Base-by-base conservation (phyloP, 2,329 filamentous ascomycete genomes). In the Chrysoporthe austroafricana region DNA sequence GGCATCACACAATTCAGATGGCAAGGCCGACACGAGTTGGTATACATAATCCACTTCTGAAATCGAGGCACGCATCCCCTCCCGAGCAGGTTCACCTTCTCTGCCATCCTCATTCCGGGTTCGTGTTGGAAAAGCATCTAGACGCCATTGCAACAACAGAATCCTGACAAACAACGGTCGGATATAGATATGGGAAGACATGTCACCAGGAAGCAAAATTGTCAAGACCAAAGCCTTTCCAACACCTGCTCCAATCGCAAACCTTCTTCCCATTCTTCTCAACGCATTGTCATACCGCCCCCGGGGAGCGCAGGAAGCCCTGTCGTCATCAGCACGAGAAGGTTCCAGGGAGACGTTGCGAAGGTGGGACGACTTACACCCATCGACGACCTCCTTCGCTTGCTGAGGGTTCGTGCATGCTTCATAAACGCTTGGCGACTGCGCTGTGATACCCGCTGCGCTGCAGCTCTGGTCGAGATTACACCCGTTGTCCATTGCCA, bases 321-420 rank as follows among this genome's bases (percentile, higher is more conserved):
- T 76, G 60, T 68, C 34, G 3, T 18, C 6, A 9, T 65, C 8
- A 59, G 59, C 39, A 66, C 6, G 59, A n/a, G 2, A 2, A 2
- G 8, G 36, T 54, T 18, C 8, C 1, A n/a, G 16, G 42, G 16
- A 16, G 0, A 26, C 2, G 54, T 1, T 18, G 11, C 52, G n/a
- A 36, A 32, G 48, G 3, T 52, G 2, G 13, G 9, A 9, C 43
- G 66, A 78, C 80, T 77, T 76, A 82, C 82, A 84, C 74, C 82
- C 83, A 61, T 84, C 82, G 64, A 85, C 82, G 11, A 79, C 70
- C 75, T 86, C 84, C 46, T 79, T 78, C 18, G 83, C 82, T 71
- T 83, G 80, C 71, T 85, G 82, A 43, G 77, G 66, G 64, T 81
- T 75, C 68, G 76, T 80, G 77, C 83, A 85, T 62, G 81, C 74